Base-by-base conservation (phyloP, 768 basidiomycete genomes). In the Agaricus blazei region DNA sequence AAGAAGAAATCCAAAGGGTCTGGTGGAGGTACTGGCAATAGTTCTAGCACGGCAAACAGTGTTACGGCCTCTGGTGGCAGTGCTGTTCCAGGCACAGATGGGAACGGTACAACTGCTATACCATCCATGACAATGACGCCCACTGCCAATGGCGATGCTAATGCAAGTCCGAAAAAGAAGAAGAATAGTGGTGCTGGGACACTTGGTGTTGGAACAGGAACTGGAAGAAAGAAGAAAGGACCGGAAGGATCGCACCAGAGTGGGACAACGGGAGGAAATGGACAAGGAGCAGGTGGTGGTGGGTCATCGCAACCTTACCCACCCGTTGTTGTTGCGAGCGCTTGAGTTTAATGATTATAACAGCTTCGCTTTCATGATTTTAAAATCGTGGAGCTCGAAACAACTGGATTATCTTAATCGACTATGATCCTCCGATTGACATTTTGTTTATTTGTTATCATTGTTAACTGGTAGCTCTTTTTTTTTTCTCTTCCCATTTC, bases 1-100 rank as follows among this genome's bases (percentile, higher is more conserved):
- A 51, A 51, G 67, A 92, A 90, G 80, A 91, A 89, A 78, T 51
- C 48, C 49, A 58, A 58, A 34, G 63, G 53, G n/a, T 28, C 53
- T 28, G 61, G 56, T 12, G 57, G 59, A 8, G 57, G 62, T 56
- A 57, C 63, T 61, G 56, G 69, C 45, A 57, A 58, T 52, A 34
- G 5, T 34, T 34, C 64, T 54, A 59, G 27, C 60, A 56, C 61
- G 26, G 66, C 65, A 51, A 36, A 64, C 54, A 59, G 62, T 62
- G 56, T 67, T 59, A 55, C 41, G 26, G 51, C 27, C 59, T 54
- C 61, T 27, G 40, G 9, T 15, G 63, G 27, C 54, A 54, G 34
- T 44, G 31, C 47, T 47, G 46, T 64, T 60, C 29, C 50, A 29
- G 48, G 52, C 26, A 47, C 65, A 26, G 62, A 63, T 53, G 60